Base-by-base conservation (phyloP, 2,329 filamentous ascomycete genomes). In the Trichoderma sp. region DNA sequence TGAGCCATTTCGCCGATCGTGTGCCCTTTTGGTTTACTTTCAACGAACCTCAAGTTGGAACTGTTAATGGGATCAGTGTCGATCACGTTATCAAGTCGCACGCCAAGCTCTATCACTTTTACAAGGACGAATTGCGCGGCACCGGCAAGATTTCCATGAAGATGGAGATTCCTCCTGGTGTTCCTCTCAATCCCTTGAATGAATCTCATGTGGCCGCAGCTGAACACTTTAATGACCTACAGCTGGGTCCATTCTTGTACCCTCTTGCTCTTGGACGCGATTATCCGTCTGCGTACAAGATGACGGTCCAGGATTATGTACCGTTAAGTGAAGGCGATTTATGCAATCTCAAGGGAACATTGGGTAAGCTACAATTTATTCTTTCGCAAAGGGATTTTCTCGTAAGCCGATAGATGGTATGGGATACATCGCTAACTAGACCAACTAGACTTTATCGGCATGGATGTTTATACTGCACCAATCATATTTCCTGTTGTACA, bases 1-100 rank as follows among this genome's bases (percentile, higher is more conserved):
- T 87, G 77, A 79, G 80, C 1, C 82, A 84, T 65, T 87, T 82
- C 70, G 83, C 82, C 5, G 81, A 86, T 67, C 80, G 84, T 0
- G 83, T 87, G 0, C 81, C 83, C 0, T 78, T 82, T 5, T 87
- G 84, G 83, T 84, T 82, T 72, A 86, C 84, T 1, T 86, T 85
- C 75, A 86, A 86, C 71, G 85, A 86, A 74, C 84, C 84, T 3
- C 76, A 83, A 0, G 73, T 84, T 1, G 79, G 79, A 26, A 76
- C 78, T 2, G 75, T 77, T 60, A 81, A 82, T 59, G 80, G 81
- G 1, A 78, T 79, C 14, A 74, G 76, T 3, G 76, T 79, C 16
- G 76, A 82, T 65, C 76, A 79, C 26, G 81, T 83, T 13, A 71
- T 85, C 70, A 83, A 83, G 69, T 78, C 84, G 0, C 84, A 87